Evolutionary conservation across 371 early-diverging fungal genomes (phyloP), one percentile per base, ranked within the genome.

Genomic region (Rhizopus stolonifer): DNA sequence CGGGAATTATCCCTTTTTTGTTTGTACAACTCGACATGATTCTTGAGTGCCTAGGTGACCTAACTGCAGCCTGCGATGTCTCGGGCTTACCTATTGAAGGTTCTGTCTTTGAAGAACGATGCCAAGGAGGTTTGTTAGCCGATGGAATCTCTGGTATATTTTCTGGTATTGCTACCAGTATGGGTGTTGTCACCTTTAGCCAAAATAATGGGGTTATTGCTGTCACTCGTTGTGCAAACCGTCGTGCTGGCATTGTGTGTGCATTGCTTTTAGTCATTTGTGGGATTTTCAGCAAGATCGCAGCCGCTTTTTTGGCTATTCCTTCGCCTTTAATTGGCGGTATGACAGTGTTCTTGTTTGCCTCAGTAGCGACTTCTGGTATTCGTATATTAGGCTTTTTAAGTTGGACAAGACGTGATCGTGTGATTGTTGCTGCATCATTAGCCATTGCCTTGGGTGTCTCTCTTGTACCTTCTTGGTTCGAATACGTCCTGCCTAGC

Each of bases 171-270:
- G 65, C 62, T 11, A 78, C 77, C 9, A 79, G 72, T 50, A 70
- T 79, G 47, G 84, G 84, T 23, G 75, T 83, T 32, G 74, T 77
- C 10, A 80, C 80, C 6, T 82, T 77, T 47, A 77, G 80, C 39
- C 82, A 84, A 31, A 83, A 82, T 62, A 84, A 83, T 43, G 84
- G 84, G 26, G 69, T 81, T 32, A 82, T 82, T 55, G 80, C 84
- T 7, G 69, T 82, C 43, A 83, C 74, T 17, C 76, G 81, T 2
- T 83, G 83, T 29, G 83, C 84, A 23, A 80, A 70, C 47, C 75
- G 79, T 22, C 51, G 60, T 42, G 83, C 82, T 18, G 84, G 84
- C 21, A 67, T 77, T 39, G 70, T 77, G 46, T 80, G 80, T 50
- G 85, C 84, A 26, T 14, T 53, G 11, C 66, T 79, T 26, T 49